These are phyloP conservation scores for Chlorella sorokiniana DNA, from an alignment of 139 green algal species.

Conservation along the genomic window DNA sequence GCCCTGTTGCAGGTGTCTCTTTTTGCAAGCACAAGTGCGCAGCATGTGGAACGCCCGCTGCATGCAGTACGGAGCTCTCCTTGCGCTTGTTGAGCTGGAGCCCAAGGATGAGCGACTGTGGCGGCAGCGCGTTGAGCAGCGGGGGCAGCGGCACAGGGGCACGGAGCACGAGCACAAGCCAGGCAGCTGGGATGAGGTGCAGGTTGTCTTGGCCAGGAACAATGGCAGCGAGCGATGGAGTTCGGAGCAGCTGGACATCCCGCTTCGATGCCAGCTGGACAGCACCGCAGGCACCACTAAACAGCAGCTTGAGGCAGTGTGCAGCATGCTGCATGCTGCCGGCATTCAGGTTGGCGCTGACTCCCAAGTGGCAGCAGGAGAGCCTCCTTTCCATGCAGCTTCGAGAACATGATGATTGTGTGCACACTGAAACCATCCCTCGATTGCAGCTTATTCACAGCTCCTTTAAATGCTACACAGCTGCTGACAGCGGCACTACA, in stretches of 20 bases:
- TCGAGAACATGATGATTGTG: too few relatives aligned
- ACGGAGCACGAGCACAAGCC: constrained; percentile 59
- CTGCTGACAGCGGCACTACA: background rate
- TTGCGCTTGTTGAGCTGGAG: constrained; percentile 67
- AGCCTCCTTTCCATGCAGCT: too few relatives aligned
- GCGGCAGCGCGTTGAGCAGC: constrained; percentile 55
- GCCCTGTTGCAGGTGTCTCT: background rate
- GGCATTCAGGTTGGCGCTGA: too few relatives aligned
- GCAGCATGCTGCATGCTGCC: background rate
- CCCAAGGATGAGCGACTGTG: constrained; percentile 47
- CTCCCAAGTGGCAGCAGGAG: too few relatives aligned
- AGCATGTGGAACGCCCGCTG: background rate
- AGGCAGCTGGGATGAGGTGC: constrained; percentile 54
- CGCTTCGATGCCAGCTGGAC: constrained; percentile 3
- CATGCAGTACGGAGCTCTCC: constrained; percentile 22
- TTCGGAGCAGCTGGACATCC: background rate
- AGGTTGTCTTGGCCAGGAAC: constrained; percentile 41
- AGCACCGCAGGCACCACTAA: constrained; percentile 1
- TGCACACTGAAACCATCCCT: too few relatives aligned
- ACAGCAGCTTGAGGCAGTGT: background rate
- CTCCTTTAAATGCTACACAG: background rate
- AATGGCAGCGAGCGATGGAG: constrained; percentile 11
- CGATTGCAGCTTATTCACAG: too few relatives aligned
- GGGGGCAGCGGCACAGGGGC: constrained; percentile 28
- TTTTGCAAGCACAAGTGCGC: background rate